Conservation (phyloP, 306 rosid species). For the Acmispon strigosus region DNA sequence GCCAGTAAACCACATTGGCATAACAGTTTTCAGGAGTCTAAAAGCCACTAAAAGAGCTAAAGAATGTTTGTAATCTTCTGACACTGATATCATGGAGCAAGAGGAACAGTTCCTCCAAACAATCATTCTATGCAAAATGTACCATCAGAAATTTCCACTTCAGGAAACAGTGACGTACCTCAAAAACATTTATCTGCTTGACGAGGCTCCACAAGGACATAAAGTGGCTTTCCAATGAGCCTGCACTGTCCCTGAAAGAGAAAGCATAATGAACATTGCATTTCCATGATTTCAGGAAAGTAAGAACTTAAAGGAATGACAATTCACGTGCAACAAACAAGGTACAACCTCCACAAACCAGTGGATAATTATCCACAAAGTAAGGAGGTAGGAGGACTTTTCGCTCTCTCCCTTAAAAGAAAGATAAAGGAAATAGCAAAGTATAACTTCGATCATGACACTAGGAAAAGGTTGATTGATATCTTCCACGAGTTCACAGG, state of each 20-base stretch:
- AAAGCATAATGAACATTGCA: constrained; percentile 10
- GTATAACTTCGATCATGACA: not conserved
- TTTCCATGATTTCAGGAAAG: constrained; percentile 1
- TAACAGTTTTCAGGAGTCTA: constrained; percentile 15
- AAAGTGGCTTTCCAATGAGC: constrained; percentile 83
- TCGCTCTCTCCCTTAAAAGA: not conserved
- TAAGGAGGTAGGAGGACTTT: not conserved
- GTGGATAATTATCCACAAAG: not conserved
- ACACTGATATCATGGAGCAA: not conserved
- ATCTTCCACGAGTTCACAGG: not conserved
- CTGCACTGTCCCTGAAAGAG: constrained; percentile 70
- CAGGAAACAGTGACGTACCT: constrained; percentile 33
- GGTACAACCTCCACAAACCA: not conserved
- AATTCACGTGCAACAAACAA: too few species aligned
- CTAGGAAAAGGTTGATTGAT: not conserved
- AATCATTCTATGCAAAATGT: not conserved
- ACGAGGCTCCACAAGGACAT: constrained; percentile 89
- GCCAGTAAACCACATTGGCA: not conserved
- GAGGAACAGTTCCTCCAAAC: not conserved
- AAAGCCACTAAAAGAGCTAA: not conserved
- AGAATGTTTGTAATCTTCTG: not conserved
- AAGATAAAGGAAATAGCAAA: not conserved
- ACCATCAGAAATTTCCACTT: constrained; percentile 5
- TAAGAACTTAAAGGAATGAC: not conserved
- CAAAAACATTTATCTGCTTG: constrained; percentile 41